Conservation (phyloP, 2,329 filamentous ascomycete genomes). For the Pezicula carpinea region DNA sequence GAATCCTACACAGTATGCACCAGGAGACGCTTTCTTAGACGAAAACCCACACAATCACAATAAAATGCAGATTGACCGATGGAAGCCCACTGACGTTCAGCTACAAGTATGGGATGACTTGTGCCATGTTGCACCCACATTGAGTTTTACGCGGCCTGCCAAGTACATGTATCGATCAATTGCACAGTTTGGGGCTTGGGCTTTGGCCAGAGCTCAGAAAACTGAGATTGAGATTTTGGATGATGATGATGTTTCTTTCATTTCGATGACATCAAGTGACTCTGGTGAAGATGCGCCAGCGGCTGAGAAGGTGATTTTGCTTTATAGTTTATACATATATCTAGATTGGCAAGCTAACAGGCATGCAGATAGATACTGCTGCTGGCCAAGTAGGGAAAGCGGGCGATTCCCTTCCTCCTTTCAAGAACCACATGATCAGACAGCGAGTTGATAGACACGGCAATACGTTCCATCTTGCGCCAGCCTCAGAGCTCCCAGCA, state of each 20-base stretch:
- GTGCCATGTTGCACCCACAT: slow-evolving; percentile 84
- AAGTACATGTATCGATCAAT: slow-evolving; percentile 94
- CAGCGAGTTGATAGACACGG: slow-evolving; percentile 81
- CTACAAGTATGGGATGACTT: slow-evolving; percentile 95
- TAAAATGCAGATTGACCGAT: slow-evolving; percentile 50
- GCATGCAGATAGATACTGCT: slow-evolving; percentile 2
- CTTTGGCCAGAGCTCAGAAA: slow-evolving; percentile 76
- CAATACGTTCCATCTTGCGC: slow-evolving; percentile 61
- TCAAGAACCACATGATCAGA: slow-evolving; percentile 85
- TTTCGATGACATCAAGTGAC: slow-evolving; percentile 50
- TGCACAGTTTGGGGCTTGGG: slow-evolving; percentile 92
- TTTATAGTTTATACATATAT: not conserved
- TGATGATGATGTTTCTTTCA: slow-evolving; percentile 71
- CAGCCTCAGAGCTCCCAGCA: slow-evolving; percentile 58
- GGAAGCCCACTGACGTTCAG: slow-evolving; percentile 83
- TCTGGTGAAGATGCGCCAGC: slow-evolving; percentile 32
- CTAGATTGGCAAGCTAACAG: not conserved
- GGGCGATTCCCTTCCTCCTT: slow-evolving; percentile 75
- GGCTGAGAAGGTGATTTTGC: slow-evolving; percentile 20
- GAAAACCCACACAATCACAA: slow-evolving; percentile 56
- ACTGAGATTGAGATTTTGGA: slow-evolving; percentile 75
- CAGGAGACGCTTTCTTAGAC: slow-evolving; percentile 57
- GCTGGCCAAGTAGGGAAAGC: slow-evolving; percentile 66
- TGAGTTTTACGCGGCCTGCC: slow-evolving; percentile 94
- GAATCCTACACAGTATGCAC: slow-evolving; percentile 72